phyloP scores from a whole-genome alignment of 2,329 filamentous ascomycete genomes.

The Botrytis aclada region DNA sequence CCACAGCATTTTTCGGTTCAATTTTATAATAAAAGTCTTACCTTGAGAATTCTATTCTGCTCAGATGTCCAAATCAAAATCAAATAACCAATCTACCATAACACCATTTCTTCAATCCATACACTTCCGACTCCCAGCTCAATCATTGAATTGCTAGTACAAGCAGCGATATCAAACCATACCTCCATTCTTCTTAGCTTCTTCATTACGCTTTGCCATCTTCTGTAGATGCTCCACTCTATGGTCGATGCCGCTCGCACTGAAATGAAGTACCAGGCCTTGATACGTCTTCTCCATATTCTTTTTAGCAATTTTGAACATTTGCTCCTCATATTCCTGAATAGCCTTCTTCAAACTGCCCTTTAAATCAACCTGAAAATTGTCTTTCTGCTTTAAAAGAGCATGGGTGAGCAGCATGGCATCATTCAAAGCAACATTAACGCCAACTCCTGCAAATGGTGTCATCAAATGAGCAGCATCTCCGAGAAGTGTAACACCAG shows the following conservation, averaged over 20 bases:
- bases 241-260: conserved; percentile 23
- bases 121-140: not conserved
- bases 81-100: not conserved
- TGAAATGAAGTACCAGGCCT: conserved; percentile 27
- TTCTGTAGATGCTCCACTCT: not conserved
- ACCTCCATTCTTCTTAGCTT: not conserved
- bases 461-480: conserved; percentile 51
- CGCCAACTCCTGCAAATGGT: conserved; percentile 48
- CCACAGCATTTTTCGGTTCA: not conserved
- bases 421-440: conserved; percentile 48
- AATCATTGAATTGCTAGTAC: not conserved
- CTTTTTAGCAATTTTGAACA: conserved; percentile 28
- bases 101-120: not conserved
- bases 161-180: not conserved
- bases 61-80: not conserved
- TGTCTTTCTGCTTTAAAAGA: conserved; percentile 30
- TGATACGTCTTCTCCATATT: conserved; percentile 27
- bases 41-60: not conserved
- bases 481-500: conserved; percentile 47
- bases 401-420: conserved; percentile 42
- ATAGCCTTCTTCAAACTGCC: conserved; percentile 22
- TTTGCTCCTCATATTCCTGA: conserved; percentile 27
- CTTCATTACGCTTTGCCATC: not conserved
- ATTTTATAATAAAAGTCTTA: too few species aligned
- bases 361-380: conserved; percentile 6